Percentiles rank a stretch among this genome's conserved stretches.
Conservation (phyloP, 352 stramenopile species). For the Phytopythium cucurbitacearum region DNA sequence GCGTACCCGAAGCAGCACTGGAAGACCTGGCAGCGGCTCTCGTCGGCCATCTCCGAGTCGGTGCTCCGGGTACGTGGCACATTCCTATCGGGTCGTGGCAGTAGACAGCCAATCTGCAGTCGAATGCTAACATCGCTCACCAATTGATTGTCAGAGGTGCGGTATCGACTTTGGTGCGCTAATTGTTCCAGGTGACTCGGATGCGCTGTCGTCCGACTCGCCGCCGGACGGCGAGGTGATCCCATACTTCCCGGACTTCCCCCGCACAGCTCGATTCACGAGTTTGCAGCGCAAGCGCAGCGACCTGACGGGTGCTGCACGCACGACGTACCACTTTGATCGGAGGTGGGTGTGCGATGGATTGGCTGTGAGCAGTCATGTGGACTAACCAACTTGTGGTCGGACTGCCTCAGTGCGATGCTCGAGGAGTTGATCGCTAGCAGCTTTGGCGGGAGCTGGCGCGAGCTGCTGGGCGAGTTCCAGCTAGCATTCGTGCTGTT, state of each 20-base stretch:
- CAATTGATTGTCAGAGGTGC: constrained; percentile 34
- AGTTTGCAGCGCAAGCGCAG: constrained; percentile 28
- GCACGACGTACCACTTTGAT: constrained; percentile 80
- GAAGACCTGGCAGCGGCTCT: constrained; percentile 68
- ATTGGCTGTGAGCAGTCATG: neutral
- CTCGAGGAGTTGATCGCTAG: constrained; percentile 40
- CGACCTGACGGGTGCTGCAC: constrained; percentile 36
- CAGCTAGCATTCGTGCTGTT: constrained; percentile 94
- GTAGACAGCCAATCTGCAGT: neutral
- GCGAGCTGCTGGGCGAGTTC: constrained; percentile 88
- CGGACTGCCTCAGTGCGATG: constrained; percentile 22
- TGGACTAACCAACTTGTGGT: neutral
- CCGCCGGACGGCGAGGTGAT: constrained; percentile 23
- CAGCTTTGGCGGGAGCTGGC: constrained; percentile 46
- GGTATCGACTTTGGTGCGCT: constrained; percentile 56
- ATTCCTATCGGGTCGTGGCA: neutral
- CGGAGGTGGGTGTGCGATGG: constrained; percentile 35
- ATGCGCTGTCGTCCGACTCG: constrained; percentile 24
- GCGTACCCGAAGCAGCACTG: constrained; percentile 77
- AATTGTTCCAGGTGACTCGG: constrained; percentile 65
- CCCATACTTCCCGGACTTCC: constrained; percentile 71
- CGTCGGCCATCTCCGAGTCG: constrained; percentile 52
- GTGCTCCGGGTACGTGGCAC: constrained; percentile 47
- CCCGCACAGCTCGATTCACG: constrained; percentile 74
- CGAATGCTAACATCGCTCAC: neutral